Percentiles rank a stretch among this genome's conserved stretches.
Evolutionary conservation across 495 filamentous ascomycete genomes (phyloP).

Genomic region (Cenococcum geophilum): DNA sequence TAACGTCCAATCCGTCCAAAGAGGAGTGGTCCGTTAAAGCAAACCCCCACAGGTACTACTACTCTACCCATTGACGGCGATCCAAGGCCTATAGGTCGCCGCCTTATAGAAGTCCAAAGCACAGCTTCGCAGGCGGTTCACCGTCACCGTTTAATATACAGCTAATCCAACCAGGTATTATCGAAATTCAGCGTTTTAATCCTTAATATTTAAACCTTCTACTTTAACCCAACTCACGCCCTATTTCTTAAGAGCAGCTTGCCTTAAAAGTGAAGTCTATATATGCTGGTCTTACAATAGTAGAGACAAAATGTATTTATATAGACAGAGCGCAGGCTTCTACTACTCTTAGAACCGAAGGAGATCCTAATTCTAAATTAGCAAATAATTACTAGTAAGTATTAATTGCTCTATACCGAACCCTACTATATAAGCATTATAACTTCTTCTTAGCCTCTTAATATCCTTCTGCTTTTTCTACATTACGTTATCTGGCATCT

Average conservation of each 20-base stretch:
- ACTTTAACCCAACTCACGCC: too few species aligned
- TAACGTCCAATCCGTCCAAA: conserved; percentile 21
- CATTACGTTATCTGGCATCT: conserved; percentile 47
- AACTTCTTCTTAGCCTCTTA: conserved; percentile 60
- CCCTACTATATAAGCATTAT: conserved; percentile 47
- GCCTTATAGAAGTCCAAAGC: conserved; percentile 11
- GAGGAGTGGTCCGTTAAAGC: conserved; percentile 27
- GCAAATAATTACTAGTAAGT: too few species aligned
- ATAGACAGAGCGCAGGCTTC: too few species aligned
- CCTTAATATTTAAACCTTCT: too few species aligned
- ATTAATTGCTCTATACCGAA: too few species aligned
- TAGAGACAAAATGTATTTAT: conserved; percentile 76
- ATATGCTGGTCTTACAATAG: conserved; percentile 70
- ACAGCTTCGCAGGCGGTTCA: background rate
- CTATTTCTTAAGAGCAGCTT: too few species aligned
- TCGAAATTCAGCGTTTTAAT: too few species aligned
- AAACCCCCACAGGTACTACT: conserved; percentile 18
- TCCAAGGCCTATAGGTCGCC: conserved; percentile 3
- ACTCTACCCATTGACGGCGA: background rate
- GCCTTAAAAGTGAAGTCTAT: conserved; percentile 66
- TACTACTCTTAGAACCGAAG: too few species aligned
- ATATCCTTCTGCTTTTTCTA: conserved; percentile 59
- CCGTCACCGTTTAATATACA: conserved; percentile 1
- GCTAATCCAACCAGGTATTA: conserved; percentile 4
- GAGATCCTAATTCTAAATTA: too few species aligned